Base-by-base conservation (phyloP, 2,329 filamentous ascomycete species). In the Malbranchea zuffiana region DNA sequence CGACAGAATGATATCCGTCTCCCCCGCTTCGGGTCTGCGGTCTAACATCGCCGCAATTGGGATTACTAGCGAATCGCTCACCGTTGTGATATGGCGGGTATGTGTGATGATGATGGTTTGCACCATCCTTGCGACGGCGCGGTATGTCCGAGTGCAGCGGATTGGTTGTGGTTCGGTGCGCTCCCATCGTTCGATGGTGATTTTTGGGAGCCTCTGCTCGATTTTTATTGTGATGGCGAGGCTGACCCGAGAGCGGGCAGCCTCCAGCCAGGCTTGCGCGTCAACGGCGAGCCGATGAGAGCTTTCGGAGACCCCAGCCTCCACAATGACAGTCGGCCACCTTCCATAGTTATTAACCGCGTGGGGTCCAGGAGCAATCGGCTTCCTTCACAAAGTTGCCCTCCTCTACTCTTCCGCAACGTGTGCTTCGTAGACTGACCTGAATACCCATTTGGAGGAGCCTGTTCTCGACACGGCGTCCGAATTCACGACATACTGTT, bases 241-340 rank as follows among this genome's bases (percentile, higher is more conserved):
- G 6, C 34, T 16, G 15, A 27, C 25, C 2, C 13, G 10, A 25
- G 40, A 42, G 12, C 11, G n/a, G 11, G 29, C 40, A 4, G 40
- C 30, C 26, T 42, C 40, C 0, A 42, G 31, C 40, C 40, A 42
- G 19, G 24, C 23, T 15, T 42, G 35, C 10, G 40, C 40, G 15
- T 42, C 40, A 16, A 42, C 26, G 13, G 35, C 40, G 6, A 42
- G 23, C 25, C 39, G 34, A 8, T n/a, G n/a, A 15, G 26, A 20
- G 3, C 4, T 6, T 17, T 42, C 35, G 6, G 35, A 30, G n/a
- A 17, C 8, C 7, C 40, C 31, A 2, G 35, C 27, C 18, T 39
- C 35, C 4, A 42, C 13, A 11, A 35, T 20, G 6, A 39, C 10
- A 10, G 30, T 35, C 3, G 31, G 40, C 40, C 24, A 42, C 4